These are phyloP conservation scores for Talaromyces proteolyticus DNA, from an alignment of 495 filamentous ascomycete genomes.

Conservation along the genomic window DNA sequence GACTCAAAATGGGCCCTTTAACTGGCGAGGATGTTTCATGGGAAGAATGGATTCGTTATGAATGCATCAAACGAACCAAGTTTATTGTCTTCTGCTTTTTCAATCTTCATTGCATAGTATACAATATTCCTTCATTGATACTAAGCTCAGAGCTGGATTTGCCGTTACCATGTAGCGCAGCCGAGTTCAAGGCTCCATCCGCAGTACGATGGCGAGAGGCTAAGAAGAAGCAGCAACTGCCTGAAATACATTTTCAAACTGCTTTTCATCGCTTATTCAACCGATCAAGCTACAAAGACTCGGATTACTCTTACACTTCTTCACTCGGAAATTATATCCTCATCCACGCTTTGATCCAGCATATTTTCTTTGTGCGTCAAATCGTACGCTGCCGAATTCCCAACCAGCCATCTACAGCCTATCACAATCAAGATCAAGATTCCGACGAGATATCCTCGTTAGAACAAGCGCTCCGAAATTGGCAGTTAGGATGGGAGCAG, in stretches of 20 bases:
- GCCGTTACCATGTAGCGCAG: constrained; percentile 46
- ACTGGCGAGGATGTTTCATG: background rate
- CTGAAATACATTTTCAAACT: background rate
- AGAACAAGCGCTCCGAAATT: constrained; percentile 53
- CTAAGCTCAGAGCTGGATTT: constrained; percentile 58
- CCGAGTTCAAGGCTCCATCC: background rate
- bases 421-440: constrained; percentile 37
- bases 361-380: constrained; percentile 62
- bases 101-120: constrained; percentile 47
- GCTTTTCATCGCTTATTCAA: background rate
- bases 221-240: background rate
- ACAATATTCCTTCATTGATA: constrained; percentile 48
- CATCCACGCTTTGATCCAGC: constrained; percentile 63
- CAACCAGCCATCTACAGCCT: too few species aligned
- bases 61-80: constrained; percentile 43
- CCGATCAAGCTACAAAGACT: background rate
- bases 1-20: background rate
- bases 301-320: constrained; percentile 19
- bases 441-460: constrained; percentile 50
- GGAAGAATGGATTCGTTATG: constrained; percentile 24
- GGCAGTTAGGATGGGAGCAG: constrained; percentile 57
- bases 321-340: constrained; percentile 63
- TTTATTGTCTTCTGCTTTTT: constrained; percentile 48
- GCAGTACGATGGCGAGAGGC: background rate
- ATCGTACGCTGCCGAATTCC: constrained; percentile 41